Evolutionary conservation across 352 stramenopile genomes (phyloP).

Genomic region (Phytopythium montanum): DNA sequence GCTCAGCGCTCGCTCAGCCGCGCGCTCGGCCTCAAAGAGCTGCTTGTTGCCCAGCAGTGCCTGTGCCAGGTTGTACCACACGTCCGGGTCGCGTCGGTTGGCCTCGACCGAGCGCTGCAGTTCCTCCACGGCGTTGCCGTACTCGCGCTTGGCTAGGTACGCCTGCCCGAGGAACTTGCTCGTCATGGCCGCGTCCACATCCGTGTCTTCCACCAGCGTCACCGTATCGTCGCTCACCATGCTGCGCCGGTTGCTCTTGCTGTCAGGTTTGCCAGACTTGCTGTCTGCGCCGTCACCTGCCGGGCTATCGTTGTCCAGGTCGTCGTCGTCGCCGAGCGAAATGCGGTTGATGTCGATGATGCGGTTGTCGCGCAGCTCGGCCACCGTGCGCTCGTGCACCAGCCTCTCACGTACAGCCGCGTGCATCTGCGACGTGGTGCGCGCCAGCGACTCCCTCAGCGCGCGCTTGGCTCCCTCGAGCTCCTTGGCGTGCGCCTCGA

Average conservation of each 20-base stretch:
- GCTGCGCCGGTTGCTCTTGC: constrained; percentile 12
- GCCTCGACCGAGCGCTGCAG: constrained; percentile 69
- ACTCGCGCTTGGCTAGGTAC: constrained; percentile 66
- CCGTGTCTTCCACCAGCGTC: constrained; percentile 40
- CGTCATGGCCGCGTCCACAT: constrained; percentile 58
- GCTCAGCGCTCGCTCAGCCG: constrained; percentile 48
- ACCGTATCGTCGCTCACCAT: constrained; percentile 25
- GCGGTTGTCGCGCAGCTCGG: constrained; percentile 43
- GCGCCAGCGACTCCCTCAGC: constrained; percentile 49
- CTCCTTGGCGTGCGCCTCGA: constrained; percentile 65
- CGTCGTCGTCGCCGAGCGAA: constrained; percentile 46
- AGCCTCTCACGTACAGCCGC: constrained; percentile 38
- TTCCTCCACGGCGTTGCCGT: constrained; percentile 45
- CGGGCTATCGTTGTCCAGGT: constrained; percentile 24
- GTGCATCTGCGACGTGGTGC: constrained; percentile 15
- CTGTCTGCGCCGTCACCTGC: constrained; percentile 10
- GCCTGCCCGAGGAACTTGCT: constrained; percentile 73
- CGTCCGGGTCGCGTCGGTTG: constrained; percentile 60
- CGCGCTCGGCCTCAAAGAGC: constrained; percentile 64
- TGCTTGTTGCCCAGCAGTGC: constrained; percentile 53
- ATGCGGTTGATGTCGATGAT: constrained; percentile 72
- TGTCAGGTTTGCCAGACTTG: constrained; percentile 13
- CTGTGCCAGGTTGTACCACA: constrained; percentile 75
- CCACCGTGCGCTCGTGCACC: constrained; percentile 28
- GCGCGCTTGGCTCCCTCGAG: constrained; percentile 50